A percentile compares a stretch with the other conserved stretches of the same genome.
Evolutionary conservation across 192 early-diverging fungal genomes (phyloP).

Genomic region (Podochytrium sp.): DNA sequence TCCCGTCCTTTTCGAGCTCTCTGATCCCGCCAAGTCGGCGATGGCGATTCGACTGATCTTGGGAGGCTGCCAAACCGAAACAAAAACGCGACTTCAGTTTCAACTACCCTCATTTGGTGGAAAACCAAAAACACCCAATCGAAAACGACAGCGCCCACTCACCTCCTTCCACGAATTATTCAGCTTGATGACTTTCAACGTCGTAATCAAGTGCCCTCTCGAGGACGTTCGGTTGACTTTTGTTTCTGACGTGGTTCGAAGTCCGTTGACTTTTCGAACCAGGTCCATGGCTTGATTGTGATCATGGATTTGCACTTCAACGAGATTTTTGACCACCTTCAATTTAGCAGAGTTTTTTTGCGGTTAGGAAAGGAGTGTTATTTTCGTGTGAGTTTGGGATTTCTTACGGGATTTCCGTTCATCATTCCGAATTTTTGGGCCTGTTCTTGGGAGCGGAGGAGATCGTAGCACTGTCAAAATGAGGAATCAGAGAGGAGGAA

Average conservation of each 20-base stretch:
- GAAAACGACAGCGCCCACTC: no score
- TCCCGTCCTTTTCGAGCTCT: constrained; percentile 20
- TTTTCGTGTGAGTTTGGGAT: not conserved
- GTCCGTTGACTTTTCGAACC: not conserved
- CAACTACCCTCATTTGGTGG: not conserved
- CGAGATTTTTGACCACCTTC: constrained; percentile 13
- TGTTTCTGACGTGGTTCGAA: constrained; percentile 19
- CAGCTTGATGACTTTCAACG: constrained; percentile 6
- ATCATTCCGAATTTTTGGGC: not conserved
- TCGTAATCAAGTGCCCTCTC: constrained; percentile 25
- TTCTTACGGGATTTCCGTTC: not conserved
- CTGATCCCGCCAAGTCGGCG: constrained; percentile 30
- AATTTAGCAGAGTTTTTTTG: not conserved
- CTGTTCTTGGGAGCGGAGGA: not conserved
- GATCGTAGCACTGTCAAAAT: constrained; percentile 7
- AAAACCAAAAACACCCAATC: not conserved
- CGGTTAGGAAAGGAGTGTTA: no score
- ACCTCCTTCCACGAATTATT: not conserved
- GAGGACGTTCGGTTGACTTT: constrained; percentile 25
- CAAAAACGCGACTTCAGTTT: no score
- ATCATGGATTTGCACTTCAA: not conserved
- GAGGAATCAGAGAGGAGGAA: no score
- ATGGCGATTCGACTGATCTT: constrained; percentile 20
- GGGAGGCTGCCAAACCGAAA: constrained; percentile 1
- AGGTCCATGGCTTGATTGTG: constrained; percentile 6